Evolutionary conservation across 2,329 filamentous ascomycete species (phyloP), one percentile per base, ranked within the genome.

Genomic region (Chrysosphaeria jannelii): DNA sequence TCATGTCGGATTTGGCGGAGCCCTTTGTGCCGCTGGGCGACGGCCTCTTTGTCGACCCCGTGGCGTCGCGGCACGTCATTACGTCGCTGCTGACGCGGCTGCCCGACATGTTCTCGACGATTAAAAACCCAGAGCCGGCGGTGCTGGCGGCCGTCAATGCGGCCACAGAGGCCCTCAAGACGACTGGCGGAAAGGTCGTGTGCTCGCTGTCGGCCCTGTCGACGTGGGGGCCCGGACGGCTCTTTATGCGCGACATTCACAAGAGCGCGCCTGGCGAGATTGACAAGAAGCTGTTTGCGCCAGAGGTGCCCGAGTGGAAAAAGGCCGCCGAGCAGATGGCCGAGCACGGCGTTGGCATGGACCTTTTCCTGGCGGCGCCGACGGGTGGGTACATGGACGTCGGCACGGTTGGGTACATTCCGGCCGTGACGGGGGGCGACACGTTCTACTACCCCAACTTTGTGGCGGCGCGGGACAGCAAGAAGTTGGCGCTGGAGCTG

Each of bases 391-490:
- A 90, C 43, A 58, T 91, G 22, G 81, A 93, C 36, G 66, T 93
- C 39, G 81, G 78, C 16, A 90, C 81, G 3, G 70, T 93, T 66
- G 74, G 79, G 20, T 71, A 90, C 42, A 60, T 90, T 12, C 62
- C 85, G 15, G 65, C 76, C 20, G 66, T 71, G 14, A 89, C 76
- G n/a, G 85, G 85, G 27, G 85, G 85, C 31, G 85, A 97, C 42
- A 74, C 69, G 0, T 97, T 79, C 45, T 91, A 89, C 46, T 97
- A 89, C 40, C 79, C 85, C 21, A 97, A 93, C 42, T 97, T 90
- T 48, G 66, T 90, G 28, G 64, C 70, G 6, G 72, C 72, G 6
- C 63, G 85, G 18, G 85, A 97, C 42, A 64, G 68, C 20, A 54
- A 74, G 26, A 88, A 81, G 47, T 48, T 97, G 19, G 69, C 68